Evolutionary conservation across 495 filamentous ascomycete species (phyloP).

Genomic region (Clohesyomyces aquaticus): DNA sequence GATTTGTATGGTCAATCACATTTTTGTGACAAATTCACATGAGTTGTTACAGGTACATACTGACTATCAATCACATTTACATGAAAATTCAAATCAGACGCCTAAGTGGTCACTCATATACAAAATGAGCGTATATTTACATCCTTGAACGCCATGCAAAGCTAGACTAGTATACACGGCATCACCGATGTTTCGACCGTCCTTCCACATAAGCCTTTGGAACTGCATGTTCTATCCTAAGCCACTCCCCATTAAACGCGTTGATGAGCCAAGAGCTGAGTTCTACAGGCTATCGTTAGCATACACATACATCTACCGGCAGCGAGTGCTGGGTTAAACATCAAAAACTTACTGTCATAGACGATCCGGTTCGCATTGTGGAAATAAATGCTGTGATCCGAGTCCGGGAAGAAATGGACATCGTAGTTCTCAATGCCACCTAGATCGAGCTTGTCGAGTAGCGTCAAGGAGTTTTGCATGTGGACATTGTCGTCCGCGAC

Average conservation of each 20-base stretch:
- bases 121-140: neutral
- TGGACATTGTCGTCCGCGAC: slow-evolving; percentile 96
- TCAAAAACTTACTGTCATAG: slow-evolving; percentile 93
- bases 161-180: neutral
- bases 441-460: slow-evolving; percentile 86
- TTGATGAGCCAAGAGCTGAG: slow-evolving; percentile 92
- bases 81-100: neutral
- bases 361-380: slow-evolving; percentile 92
- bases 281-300: too few relatives aligned
- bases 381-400: slow-evolving; percentile 93
- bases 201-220: slow-evolving; percentile 50
- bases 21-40: too few relatives aligned
- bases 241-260: slow-evolving; percentile 96
- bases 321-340: too few relatives aligned
- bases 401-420: slow-evolving; percentile 93
- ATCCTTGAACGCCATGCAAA: neutral
- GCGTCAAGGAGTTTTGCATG: slow-evolving; percentile 83
- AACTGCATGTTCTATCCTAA: slow-evolving; percentile 69
- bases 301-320: too few relatives aligned
- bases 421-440: slow-evolving; percentile 91
- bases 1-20: too few relatives aligned
- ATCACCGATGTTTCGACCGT: neutral
- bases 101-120: neutral
- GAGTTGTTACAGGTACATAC: too few relatives aligned
- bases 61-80: neutral